Conservation (phyloP, 2,329 filamentous ascomycete genomes). For the Fusarium pseudocircinatum region DNA sequence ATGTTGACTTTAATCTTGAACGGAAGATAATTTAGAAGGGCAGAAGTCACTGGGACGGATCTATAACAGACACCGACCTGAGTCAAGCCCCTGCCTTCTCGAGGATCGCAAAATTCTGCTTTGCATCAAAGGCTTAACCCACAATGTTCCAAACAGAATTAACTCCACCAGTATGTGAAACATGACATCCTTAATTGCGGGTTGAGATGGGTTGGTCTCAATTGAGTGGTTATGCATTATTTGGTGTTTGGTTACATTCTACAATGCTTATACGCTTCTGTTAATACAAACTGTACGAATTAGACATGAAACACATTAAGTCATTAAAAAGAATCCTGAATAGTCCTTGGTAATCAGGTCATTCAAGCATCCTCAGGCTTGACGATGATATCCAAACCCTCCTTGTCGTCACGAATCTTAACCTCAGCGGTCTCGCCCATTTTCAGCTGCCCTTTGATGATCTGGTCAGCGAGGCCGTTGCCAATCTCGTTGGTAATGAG, state of each 20-base stretch:
- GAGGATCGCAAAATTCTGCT: not conserved
- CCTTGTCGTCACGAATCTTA: constrained; percentile 69
- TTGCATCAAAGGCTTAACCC: not conserved
- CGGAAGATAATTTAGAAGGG: not conserved
- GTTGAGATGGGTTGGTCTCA: not conserved
- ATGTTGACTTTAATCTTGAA: not conserved
- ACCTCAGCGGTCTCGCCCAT: constrained; percentile 79
- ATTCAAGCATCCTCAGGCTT: constrained; percentile 31
- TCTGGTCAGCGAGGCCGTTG: constrained; percentile 88
- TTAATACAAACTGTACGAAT: constrained; percentile 8
- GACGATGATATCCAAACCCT: constrained; percentile 62
- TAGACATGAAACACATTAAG: constrained; percentile 39
- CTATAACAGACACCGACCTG: not conserved
- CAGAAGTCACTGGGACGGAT: not conserved
- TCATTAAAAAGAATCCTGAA: constrained; percentile 23
- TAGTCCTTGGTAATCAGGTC: not conserved
- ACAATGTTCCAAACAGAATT: not conserved
- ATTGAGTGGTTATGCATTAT: constrained; percentile 18
- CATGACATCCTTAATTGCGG: not conserved
- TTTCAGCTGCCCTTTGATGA: constrained; percentile 86
- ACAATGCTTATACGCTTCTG: constrained; percentile 11
- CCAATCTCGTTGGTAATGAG: constrained; percentile 91
- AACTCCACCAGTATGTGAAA: not conserved
- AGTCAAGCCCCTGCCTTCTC: not conserved
- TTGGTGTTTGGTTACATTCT: constrained; percentile 14